Conservation (phyloP, 2,329 filamentous ascomycete genomes). For the Colletotrichum gigasporum region DNA sequence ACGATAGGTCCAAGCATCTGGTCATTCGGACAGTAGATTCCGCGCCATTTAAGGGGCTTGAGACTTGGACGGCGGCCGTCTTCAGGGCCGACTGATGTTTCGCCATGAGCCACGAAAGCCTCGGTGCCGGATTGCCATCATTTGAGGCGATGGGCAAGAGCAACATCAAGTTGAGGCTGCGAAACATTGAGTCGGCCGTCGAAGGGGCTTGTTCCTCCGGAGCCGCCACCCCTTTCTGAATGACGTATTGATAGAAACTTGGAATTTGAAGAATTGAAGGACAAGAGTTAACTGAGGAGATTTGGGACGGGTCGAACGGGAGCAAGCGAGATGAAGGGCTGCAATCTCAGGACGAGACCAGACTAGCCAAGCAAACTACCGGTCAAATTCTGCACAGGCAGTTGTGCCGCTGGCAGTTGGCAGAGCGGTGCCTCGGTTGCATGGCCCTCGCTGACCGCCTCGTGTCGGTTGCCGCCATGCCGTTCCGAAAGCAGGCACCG, state of each 20-base stretch:
- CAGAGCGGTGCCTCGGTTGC: background rate
- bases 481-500: slow-evolving; percentile 22
- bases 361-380: background rate
- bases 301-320: background rate
- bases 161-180: background rate
- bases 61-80: too few species aligned
- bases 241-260: too few species aligned
- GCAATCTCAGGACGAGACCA: background rate
- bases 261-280: too few species aligned
- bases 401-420: background rate
- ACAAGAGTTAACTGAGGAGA: background rate
- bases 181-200: background rate
- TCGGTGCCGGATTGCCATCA: too few species aligned
- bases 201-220: background rate
- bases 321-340: background rate
- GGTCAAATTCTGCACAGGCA: background rate
- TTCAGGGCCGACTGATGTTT: background rate
- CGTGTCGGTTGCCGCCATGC: background rate
- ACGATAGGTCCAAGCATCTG: too few species aligned
- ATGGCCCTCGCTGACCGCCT: slow-evolving; percentile 1
- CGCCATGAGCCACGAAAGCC: too few species aligned
- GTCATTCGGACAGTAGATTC: too few species aligned
- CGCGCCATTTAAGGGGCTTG: too few species aligned
- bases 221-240: background rate
- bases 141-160: background rate